Base-by-base conservation (phyloP, 106 monocot species). In the Posidonia australis region DNA sequence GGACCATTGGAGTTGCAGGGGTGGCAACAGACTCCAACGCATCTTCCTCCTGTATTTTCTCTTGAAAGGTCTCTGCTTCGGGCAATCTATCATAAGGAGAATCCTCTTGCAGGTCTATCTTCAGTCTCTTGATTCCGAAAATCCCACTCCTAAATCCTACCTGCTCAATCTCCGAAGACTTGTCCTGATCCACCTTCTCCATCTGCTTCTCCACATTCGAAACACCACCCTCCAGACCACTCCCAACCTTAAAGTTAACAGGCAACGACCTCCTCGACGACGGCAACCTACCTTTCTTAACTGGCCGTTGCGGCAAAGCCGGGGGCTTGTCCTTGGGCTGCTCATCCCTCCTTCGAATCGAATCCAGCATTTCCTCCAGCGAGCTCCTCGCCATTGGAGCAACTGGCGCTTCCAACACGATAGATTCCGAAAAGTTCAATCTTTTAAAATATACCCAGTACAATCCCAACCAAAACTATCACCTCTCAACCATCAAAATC, bases 301-400 rank as follows among this genome's bases (percentile, higher is more conserved):
- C 43, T 6, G 75, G 75, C 12, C 75, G 75, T 9, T 58, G 18
- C 2, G 75, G 75, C 51, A 76, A 44, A 16, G 68, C 68, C 44
- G 75, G 75, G 9, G 75, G 75, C 55, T 2, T 32, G 12, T 76
- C 75, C 45, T 63, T 68, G 16, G 68, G 62, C 17, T 36, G 29
- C 12, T 62, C 62, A 17, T 76, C 75, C 62, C 68, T 76, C 23
- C 42, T 14, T 1, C 68, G 46, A 21, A 76, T 51, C 18, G 62
- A 68, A 10, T 76, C 68, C 44, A 76, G 63, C 75, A 76, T 68
- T 62, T 76, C 62, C 63, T 76, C 75, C 26, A 76, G 54, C n/a
- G 62, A 68, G n/a, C 75, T 76, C 62, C 62, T 54, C 26, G 47
- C 27, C 14, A 27, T 48, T 26, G 46, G 28, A 67, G 66, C 36